Evolutionary conservation across 352 stramenopile species (phyloP).

Genomic region (Thalassiosira hispida): DNA sequence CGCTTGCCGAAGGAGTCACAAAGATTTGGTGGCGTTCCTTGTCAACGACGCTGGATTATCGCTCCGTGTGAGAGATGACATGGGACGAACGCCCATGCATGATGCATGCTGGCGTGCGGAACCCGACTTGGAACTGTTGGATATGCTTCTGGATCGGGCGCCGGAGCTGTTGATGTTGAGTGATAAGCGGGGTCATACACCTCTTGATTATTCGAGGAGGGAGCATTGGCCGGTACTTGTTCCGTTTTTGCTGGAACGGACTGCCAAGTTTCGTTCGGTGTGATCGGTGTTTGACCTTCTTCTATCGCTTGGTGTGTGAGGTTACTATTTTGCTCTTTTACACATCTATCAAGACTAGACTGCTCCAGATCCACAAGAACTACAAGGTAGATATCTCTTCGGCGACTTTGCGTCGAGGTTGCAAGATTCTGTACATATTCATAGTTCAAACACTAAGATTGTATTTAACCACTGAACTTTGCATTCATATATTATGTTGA

Average conservation of each 20-base stretch:
- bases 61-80: constrained; percentile 82
- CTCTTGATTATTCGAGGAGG: constrained; percentile 81
- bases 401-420: too few species aligned
- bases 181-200: constrained; percentile 82
- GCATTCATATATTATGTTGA: too few species aligned
- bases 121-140: constrained; percentile 64
- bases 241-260: constrained; percentile 56
- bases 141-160: constrained; percentile 71
- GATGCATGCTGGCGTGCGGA: constrained; percentile 84
- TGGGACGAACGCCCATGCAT: constrained; percentile 84
- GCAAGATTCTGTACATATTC: too few species aligned
- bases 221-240: constrained; percentile 69
- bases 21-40: constrained; percentile 77
- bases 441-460: too few species aligned
- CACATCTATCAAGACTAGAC: too few species aligned
- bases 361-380: too few species aligned
- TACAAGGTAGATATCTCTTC: too few species aligned
- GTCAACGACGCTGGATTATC: constrained; percentile 71
- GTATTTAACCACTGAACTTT: too few species aligned
- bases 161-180: constrained; percentile 75
- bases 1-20: constrained; percentile 75
- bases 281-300: too few species aligned
- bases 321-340: too few species aligned
- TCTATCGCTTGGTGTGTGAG: too few species aligned
- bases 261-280: constrained; percentile 47